A percentile compares a stretch with the other conserved stretches of the same genome.
Evolutionary conservation across 225 moss, liverwort and hornwort genomes (phyloP).

Genomic region (Rhytidiadelphus loreus): DNA sequence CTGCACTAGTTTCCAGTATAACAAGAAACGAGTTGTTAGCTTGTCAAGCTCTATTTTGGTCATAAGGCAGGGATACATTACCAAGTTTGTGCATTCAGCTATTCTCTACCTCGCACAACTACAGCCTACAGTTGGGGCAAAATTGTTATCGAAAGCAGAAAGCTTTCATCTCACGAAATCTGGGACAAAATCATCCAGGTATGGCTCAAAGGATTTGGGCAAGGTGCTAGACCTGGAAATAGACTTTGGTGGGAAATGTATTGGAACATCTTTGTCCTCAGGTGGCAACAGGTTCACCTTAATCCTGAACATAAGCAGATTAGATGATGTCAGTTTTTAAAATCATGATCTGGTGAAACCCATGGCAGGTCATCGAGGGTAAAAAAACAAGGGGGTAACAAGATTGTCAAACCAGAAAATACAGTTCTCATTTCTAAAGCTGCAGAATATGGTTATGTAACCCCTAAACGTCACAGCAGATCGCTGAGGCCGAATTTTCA

Average conservation of each 20-base stretch:
- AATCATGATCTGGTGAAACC: background rate
- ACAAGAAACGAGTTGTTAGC: background rate
- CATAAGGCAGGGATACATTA: background rate
- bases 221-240: background rate
- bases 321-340: background rate
- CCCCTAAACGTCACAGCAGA: background rate
- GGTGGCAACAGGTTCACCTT: slow-evolving; percentile 40
- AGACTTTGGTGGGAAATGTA: background rate
- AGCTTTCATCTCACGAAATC: background rate
- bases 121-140: background rate
- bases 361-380: background rate
- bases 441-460: no score
- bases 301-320: slow-evolving; percentile 24
- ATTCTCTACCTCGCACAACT: background rate
- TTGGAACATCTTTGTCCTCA: background rate
- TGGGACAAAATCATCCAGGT: background rate
- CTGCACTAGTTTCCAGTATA: background rate
- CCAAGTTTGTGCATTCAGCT: background rate
- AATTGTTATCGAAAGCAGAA: background rate
- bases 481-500: background rate
- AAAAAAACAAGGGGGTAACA: background rate
- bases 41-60: background rate
- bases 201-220: background rate
- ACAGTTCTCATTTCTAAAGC: background rate
- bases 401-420: background rate